phyloP scores from a whole-genome alignment of 2,329 filamentous ascomycete genomes.

The Diaporthe capsici region DNA sequence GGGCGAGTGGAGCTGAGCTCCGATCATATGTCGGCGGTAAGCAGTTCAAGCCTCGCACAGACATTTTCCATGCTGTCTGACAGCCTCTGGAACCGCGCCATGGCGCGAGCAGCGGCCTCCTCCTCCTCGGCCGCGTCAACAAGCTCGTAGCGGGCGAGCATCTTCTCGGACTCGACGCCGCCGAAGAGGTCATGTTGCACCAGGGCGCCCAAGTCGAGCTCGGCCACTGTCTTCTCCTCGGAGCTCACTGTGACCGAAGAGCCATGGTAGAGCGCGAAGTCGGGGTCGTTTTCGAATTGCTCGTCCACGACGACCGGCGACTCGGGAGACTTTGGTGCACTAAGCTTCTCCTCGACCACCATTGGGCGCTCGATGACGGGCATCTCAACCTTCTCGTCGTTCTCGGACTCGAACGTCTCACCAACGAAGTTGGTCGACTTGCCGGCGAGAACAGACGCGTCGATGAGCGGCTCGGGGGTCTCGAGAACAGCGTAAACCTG shows the following conservation, averaged over 20 bases:
- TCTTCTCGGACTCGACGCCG: slow-evolving; percentile 74
- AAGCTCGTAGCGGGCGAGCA: slow-evolving; percentile 73
- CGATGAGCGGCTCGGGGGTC: slow-evolving; percentile 72
- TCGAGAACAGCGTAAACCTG: slow-evolving; percentile 82
- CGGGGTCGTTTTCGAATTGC: slow-evolving; percentile 74
- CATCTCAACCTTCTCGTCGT: slow-evolving; percentile 69
- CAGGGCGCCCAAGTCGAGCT: slow-evolving; percentile 60
- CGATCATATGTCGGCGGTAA: slow-evolving; percentile 50
- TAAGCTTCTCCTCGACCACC: slow-evolving; percentile 52
- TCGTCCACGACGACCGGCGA: slow-evolving; percentile 57
- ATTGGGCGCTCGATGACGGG: slow-evolving; percentile 63
- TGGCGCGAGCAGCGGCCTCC: slow-evolving; percentile 57
- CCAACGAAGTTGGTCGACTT: slow-evolving; percentile 74
- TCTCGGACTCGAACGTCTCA: slow-evolving; percentile 57
- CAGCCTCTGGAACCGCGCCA: slow-evolving; percentile 66
- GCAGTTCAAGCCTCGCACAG: slow-evolving; percentile 54
- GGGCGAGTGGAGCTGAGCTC: not conserved
- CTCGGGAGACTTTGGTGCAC: slow-evolving; percentile 48
- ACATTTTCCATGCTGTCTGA: slow-evolving; percentile 56
- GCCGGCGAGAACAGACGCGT: slow-evolving; percentile 76
- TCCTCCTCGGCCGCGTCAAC: slow-evolving; percentile 70
- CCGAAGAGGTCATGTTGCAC: slow-evolving; percentile 62
- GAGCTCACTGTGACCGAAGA: slow-evolving; percentile 47
- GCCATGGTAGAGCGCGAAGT: slow-evolving; percentile 73
- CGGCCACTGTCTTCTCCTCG: slow-evolving; percentile 48